These are phyloP conservation scores for Chalciporus sphaerocephalus DNA, from an alignment of 768 basidiomycete species.

Conservation along the genomic window DNA sequence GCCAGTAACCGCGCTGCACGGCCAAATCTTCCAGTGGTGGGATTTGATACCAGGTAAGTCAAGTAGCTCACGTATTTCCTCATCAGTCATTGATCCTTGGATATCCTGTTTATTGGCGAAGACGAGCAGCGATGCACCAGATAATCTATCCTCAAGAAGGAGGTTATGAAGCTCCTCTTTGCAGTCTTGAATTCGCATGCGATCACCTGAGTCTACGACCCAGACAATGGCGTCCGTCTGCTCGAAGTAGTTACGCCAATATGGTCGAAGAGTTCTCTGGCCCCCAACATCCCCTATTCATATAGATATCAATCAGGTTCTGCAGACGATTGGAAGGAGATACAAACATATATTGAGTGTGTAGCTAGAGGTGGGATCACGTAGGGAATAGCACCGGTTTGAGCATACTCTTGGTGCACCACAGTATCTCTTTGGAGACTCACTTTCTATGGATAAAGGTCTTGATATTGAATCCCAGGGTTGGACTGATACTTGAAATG, in stretches of 20 bases:
- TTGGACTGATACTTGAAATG: slow-evolving; percentile 83
- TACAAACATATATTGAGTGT: slow-evolving; percentile 42
- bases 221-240: slow-evolving; percentile 97
- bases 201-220: slow-evolving; percentile 96
- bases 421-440: slow-evolving; percentile 28
- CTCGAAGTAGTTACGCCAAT: slow-evolving; percentile 99
- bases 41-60: slow-evolving; percentile 77
- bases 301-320: slow-evolving; percentile 77
- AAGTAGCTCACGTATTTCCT: slow-evolving; percentile 84
- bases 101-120: slow-evolving; percentile 99
- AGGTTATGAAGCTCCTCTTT: slow-evolving; percentile 80
- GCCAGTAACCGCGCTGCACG: slow-evolving; percentile 92
- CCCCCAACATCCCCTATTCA: slow-evolving; percentile 94
- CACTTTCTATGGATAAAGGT: slow-evolving; percentile 90
- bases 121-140: slow-evolving; percentile 92
- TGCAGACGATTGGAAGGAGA: slow-evolving; percentile 1
- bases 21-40: slow-evolving; percentile 84
- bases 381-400: slow-evolving; percentile 19
- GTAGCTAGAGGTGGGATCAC: slow-evolving; percentile 33
- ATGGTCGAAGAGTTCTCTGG: slow-evolving; percentile 90
- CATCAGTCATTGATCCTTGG: slow-evolving; percentile 73
- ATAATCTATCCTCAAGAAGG: slow-evolving; percentile 86
- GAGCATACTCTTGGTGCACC: slow-evolving; percentile 14
- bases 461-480: slow-evolving; percentile 98
- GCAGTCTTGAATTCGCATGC: slow-evolving; percentile 87